phyloP scores from a whole-genome alignment of 148 eudicot species.

The Simmondsia chinensis region DNA sequence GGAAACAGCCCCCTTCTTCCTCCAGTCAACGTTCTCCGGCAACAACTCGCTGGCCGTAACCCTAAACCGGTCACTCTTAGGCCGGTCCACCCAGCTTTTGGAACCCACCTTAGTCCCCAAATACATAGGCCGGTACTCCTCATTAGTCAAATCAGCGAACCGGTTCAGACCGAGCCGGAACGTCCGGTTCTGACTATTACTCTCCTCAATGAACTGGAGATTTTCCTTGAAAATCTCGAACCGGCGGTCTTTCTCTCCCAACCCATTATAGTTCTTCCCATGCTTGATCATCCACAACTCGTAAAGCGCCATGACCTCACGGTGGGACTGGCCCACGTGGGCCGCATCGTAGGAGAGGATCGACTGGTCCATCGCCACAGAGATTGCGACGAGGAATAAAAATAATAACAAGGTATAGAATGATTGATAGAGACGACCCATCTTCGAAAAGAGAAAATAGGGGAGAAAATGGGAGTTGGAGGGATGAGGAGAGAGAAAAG shows the following conservation, averaged over 20 bases:
- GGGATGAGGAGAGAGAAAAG: no score
- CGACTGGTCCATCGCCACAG: slow-evolving; percentile 68
- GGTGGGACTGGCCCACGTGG: slow-evolving; percentile 28
- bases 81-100: neutral
- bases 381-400: no score
- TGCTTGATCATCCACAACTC: slow-evolving; percentile 61
- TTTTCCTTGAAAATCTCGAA: slow-evolving; percentile 72
- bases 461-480: no score
- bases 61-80: slow-evolving; percentile 33
- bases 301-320: slow-evolving; percentile 33
- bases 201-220: slow-evolving; percentile 37
- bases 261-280: slow-evolving; percentile 40
- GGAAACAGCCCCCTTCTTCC: slow-evolving; percentile 59
- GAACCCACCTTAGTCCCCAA: slow-evolving; percentile 30
- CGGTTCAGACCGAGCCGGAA: slow-evolving; percentile 51
- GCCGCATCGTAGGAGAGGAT: slow-evolving; percentile 42
- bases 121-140: slow-evolving; percentile 51
- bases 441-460: no score
- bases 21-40: slow-evolving; percentile 75
- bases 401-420: no score
- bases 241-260: slow-evolving; percentile 58
- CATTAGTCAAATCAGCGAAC: slow-evolving; percentile 77
- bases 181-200: slow-evolving; percentile 20
- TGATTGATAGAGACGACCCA: no score
- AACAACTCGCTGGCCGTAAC: slow-evolving; percentile 37